Evolutionary conservation across 1,284 basidiomycete genomes (phyloP).

Genomic region (Puccinia sorghi): DNA sequence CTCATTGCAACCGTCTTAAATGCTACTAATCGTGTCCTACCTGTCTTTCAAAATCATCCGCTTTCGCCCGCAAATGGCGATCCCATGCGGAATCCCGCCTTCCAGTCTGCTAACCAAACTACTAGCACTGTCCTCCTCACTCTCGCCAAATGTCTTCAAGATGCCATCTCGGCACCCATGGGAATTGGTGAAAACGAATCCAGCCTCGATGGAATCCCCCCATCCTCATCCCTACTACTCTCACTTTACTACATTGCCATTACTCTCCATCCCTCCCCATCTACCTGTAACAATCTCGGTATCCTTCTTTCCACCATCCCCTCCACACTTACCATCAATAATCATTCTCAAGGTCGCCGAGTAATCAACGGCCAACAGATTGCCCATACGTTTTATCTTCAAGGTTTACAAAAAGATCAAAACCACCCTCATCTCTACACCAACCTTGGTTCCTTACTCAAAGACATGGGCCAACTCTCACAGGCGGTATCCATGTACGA

Average conservation of each 20-base stretch:
- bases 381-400: constrained; percentile 65
- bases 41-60: constrained; percentile 51
- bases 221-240: constrained; percentile 63
- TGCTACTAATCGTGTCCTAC: constrained; percentile 53
- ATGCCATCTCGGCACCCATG: constrained; percentile 56
- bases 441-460: constrained; percentile 66
- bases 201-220: constrained; percentile 59
- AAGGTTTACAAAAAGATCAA: constrained; percentile 64
- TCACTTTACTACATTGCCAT: constrained; percentile 67
- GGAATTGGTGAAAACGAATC: constrained; percentile 52
- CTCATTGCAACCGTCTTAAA: constrained; percentile 60
- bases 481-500: constrained; percentile 64
- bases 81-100: constrained; percentile 56
- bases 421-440: constrained; percentile 67
- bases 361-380: constrained; percentile 59
- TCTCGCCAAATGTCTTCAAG: constrained; percentile 65
- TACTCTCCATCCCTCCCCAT: constrained; percentile 64
- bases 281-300: constrained; percentile 67
- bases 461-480: constrained; percentile 64
- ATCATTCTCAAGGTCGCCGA: constrained; percentile 56
- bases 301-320: constrained; percentile 64
- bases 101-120: constrained; percentile 58
- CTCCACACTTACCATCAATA: constrained; percentile 56
- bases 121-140: constrained; percentile 65
- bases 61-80: constrained; percentile 55